Base-by-base conservation (phyloP, 2,329 filamentous ascomycete species). In the Penicillium hordei region DNA sequence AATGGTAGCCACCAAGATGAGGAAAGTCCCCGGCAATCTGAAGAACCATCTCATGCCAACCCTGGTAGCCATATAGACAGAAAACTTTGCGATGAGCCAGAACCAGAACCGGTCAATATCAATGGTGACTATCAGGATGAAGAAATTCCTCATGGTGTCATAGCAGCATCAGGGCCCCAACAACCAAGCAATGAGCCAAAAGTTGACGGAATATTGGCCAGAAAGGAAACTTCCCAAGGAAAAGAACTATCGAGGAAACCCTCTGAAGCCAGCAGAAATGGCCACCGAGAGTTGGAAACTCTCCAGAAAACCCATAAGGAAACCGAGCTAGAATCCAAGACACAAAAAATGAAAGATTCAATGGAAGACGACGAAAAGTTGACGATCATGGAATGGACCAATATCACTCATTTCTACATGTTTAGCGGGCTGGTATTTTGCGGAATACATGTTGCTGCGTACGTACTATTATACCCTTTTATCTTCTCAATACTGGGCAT, bases 371-470 rank as follows among this genome's bases (percentile, higher is more conserved):
- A 55, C 40, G 45, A 50, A 44, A 42, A 21, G 12, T 4, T 55
- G 21, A 38, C n/a, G 25, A 42, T 55, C 27, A 39, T 5, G 25
- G 39, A 34, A 49, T 31, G 29, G 4, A 27, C 42, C 34, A 40
- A 34, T 5, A 13, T 52, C n/a, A 4, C 48, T 12, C 23, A 46
- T 42, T 36, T 57, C 40, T 57, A 52, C 17, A 52, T 57, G 27
- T 48, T 48, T n/a, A 29, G 29, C 25, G 40, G 36, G 6, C 15
- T 59, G n/a, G 15, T 21, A 5, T 55, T 55, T 50, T 39, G 38
- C 29, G 58, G 25, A n/a, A 54, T 58, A 31, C 52, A 58, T 53
- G 45, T 62, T 31, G 60, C 52, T 10, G 55, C 52, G 55, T 62
- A 58, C 34, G 55, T 55, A 23, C 29, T 33, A 45, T 13, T 10